A percentile compares a stretch with the other conserved stretches of the same genome.
Conservation (phyloP, 2,329 filamentous ascomycete genomes). For the Sporothrix brasiliensis region DNA sequence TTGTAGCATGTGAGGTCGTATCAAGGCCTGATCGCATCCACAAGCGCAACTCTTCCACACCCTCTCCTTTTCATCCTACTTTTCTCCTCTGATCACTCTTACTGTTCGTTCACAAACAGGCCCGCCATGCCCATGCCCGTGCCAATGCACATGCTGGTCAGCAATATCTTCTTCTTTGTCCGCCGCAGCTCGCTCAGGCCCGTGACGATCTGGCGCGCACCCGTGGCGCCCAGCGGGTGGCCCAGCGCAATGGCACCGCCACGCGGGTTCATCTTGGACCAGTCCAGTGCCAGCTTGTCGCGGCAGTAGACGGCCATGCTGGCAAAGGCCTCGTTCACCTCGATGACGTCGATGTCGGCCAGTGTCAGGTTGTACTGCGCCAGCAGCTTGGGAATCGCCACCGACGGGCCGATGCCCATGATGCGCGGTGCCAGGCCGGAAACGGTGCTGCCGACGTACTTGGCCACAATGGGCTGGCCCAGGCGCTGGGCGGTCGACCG, state of each 20-base stretch:
- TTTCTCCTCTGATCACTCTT: neutral
- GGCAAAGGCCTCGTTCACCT: conserved; percentile 97
- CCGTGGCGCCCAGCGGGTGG: conserved; percentile 74
- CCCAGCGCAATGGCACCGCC: conserved; percentile 83
- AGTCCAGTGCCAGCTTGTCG: conserved; percentile 69
- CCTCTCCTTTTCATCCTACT: neutral
- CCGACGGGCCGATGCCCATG: conserved; percentile 88
- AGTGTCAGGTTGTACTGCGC: conserved; percentile 74
- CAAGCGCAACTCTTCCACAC: neutral
- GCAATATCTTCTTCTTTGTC: conserved; percentile 83
- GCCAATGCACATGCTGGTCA: conserved; percentile 88
- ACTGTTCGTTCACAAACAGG: conserved; percentile 37
- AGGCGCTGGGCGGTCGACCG: conserved; percentile 84
- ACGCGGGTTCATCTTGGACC: conserved; percentile 76
- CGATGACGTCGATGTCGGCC: conserved; percentile 83
- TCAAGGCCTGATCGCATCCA: neutral
- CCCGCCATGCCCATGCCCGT: conserved; percentile 71
- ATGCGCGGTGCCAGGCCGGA: conserved; percentile 88
- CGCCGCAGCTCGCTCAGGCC: conserved; percentile 72
- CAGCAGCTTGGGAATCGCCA: conserved; percentile 81
- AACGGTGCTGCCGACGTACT: conserved; percentile 90
- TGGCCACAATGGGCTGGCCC: conserved; percentile 88
- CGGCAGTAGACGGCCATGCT: conserved; percentile 97
- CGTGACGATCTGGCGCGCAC: conserved; percentile 81
- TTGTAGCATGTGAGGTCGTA: neutral